Evolutionary conservation across 2,329 filamentous ascomycete genomes (phyloP), one percentile per base, ranked within the genome.

Genomic region (Penicillium vulpinum): DNA sequence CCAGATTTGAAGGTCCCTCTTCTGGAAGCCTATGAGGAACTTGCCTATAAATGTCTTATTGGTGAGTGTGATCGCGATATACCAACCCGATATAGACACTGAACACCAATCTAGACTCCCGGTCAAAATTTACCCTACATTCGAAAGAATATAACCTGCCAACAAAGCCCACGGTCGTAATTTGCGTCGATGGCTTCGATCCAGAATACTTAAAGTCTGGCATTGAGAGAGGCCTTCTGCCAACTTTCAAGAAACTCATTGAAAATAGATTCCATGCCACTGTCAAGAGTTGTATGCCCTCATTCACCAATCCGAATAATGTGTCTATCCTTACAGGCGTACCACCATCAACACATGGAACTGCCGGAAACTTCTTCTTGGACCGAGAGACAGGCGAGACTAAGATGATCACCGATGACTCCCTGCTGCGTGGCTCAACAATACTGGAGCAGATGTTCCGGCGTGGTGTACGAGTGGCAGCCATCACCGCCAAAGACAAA

Each of bases 231-330:
- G 74, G 71, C 8, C 70, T 72, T 38, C 52, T 77, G 10, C 75
- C 75, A 13, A 73, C 66, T 38, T 58, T 76, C 51, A 63, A 62
- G 29, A 56, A 52, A 11, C 72, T 76, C 46, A 57, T 71, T 7
- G 54, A 73, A 6, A 48, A 59, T 5, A 76, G 77, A 6, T 79
- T 79, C 61, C 72, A 76, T 50, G 62, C 63, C 1, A 74, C 72
- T 0, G 77, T 75, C 0, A 69, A 74, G 38, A 70, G 69, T 43
- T 69, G 71, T 31, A 79, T 79, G 76, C 77, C 77, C 0, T 76
- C 77, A 1, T 74, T 79, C 55, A 79, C 77, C 11, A 79, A 79
- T 54, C 74, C 77, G 4, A 79, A 79, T 66, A 79, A 79, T 52
- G 69, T 77, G 4, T 77, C 74, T 49, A 79, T 79, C 53, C 77